Base-by-base conservation (phyloP, 371 early-diverging fungal genomes). In the Syncephalis fuscata region DNA sequence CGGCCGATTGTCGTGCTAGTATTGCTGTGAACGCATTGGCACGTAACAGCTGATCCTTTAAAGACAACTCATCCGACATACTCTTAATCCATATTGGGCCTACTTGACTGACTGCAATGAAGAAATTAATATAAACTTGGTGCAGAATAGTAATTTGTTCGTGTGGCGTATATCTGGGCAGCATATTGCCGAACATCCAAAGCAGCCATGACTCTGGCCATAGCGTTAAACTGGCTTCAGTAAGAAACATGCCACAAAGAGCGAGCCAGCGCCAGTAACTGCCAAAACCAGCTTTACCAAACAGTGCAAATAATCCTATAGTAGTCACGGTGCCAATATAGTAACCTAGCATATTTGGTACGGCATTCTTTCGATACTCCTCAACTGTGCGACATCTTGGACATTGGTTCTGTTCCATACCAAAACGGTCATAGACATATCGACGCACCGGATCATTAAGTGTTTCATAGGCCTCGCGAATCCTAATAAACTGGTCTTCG, bases 391-490 rank as follows among this genome's bases (percentile, higher is more conserved):
- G 60, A 59, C 74, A 74, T 11, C 57, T 47, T 16, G 53, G 44
- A 63, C 65, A 65, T 41, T 24, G 24, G 43, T 41, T 45, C n/a
- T 23, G 25, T 14, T 8, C 36, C 16, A 10, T 38, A 7, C 21
- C 21, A 21, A 8, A 46, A 49, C 48, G 57, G 56, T 82, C 83
- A 51, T 85, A 82, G 7, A 62, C 68, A 32, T 47, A 45, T 39
- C 71, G 67, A 43, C 59, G 62, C 7, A 74, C 57, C 2, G 74
- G 68, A 23, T 79, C 72, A 36, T 65, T 73, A 40, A 85, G 59
- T 5, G 72, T 60, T 22, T 76, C 75, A 50, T 80, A 79, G 8
- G 79, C 81, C 9, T 62, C 58, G 4, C 74, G 65, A 24, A 83
- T 65, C 21, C 49, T 49, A 38, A 78, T 61, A 52, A 74, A 80